Conservation (phyloP, 2,329 filamentous ascomycete species). For the Phialophora macrospora region DNA sequence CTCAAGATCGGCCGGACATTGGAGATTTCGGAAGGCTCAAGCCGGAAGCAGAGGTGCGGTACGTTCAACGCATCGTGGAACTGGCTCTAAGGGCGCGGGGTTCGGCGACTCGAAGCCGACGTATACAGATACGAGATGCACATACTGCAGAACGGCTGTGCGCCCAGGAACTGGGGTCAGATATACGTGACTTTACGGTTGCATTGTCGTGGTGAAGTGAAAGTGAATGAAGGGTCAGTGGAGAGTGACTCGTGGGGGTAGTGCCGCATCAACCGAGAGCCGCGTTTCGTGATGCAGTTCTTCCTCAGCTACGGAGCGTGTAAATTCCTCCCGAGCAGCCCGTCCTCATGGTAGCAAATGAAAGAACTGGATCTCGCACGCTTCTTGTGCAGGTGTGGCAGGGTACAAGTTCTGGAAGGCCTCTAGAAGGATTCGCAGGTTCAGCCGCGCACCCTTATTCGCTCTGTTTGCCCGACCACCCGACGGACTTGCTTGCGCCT, state of each 20-base stretch:
- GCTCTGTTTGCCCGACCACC: neutral
- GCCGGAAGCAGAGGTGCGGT: neutral
- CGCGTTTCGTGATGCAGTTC: no score
- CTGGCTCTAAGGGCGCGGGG: neutral
- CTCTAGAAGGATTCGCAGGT: neutral
- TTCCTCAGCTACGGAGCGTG: no score
- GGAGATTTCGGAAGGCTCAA: neutral
- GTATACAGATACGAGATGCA: neutral
- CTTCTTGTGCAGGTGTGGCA: neutral
- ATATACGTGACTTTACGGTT: neutral
- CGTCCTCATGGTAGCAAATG: no score
- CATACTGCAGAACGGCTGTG: neutral
- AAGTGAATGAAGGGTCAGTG: neutral
- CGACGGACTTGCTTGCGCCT: neutral
- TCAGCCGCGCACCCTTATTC: neutral
- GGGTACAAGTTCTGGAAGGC: neutral
- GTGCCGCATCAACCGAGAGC: neutral
- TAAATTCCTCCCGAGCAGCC: no score
- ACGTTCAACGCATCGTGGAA: neutral
- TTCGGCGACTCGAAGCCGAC: conserved; percentile 3
- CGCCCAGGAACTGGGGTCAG: neutral
- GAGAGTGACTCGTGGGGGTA: neutral
- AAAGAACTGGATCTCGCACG: no score
- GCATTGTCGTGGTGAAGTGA: neutral
- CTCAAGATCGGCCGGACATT: neutral